Evolutionary conservation across 108 stramenopile species (phyloP), one percentile per base, ranked within the genome.

Genomic region (Cyclotella cryptica): DNA sequence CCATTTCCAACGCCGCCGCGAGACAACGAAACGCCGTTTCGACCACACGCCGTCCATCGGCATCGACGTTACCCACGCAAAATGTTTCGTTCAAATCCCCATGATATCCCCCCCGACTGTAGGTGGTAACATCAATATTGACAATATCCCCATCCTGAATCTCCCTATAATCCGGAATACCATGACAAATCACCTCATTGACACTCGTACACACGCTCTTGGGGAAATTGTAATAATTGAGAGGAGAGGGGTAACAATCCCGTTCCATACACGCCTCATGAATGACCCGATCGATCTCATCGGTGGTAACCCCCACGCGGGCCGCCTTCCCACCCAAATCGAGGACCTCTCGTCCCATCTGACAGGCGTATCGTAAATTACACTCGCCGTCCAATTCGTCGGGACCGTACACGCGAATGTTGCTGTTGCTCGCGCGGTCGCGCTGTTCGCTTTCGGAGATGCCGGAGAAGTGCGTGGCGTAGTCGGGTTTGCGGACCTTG

Each of bases 41-140:
- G 30, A 97, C 90, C 3, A 97, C 65, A 14, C 75, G 84, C 24
- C 79, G 75, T 30, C 87, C 96, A 54, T 93, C 93, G 24, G 71
- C 91, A 75, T 97, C 97, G 27, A 93, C 95, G 17, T 97, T 88
- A 15, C 98, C 98, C 10, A 98, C 98, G 47, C 84, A 80, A 74
- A 98, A 98, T 30, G 97, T 99, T 78, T 98, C 97, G 67, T 95
- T 96, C 81, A 96, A 90, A 88, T 99, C 99, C 15, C 97, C 98
- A 78, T 99, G 98, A 75, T 90, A 97, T 29, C 98, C 99, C 61
- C 94, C 92, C 41, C 77, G 26, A 51, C 86, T 86, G 87, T 96
- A 99, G 0, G 91, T 88, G 8, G 98, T 96, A 19, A 99, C 92
- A 87, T 99, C 99, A 65, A 99, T 85, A 84, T 98, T 98, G 63